Evolutionary conservation across 2,329 filamentous ascomycete species (phyloP).

Genomic region (Plectosphaerella plurivora): DNA sequence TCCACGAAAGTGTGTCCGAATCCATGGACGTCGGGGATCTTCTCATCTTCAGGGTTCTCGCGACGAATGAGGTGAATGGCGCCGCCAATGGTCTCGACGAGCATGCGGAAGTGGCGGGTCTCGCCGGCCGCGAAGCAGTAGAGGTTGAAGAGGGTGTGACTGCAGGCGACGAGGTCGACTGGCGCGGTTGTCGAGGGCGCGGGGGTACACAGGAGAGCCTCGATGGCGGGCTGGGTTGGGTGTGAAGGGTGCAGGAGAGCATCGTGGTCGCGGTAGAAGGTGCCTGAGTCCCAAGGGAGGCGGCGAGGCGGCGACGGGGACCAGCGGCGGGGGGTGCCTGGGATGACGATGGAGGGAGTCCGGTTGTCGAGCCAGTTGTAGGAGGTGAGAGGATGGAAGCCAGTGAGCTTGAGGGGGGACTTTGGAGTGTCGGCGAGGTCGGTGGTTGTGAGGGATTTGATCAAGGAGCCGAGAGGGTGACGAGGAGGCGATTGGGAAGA

Average conservation of each 20-base stretch:
- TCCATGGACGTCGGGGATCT: slow-evolving; percentile 50
- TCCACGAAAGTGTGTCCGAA: slow-evolving; percentile 66
- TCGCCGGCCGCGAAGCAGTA: slow-evolving; percentile 46
- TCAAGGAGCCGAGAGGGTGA: slow-evolving; percentile 4
- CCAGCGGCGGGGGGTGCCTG: slow-evolving; percentile 42
- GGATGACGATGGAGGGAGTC: slow-evolving; percentile 22
- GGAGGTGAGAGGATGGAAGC: slow-evolving; percentile 20
- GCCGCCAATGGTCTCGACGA: slow-evolving; percentile 48
- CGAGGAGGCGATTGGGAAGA: no score
- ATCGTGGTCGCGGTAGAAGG: slow-evolving; percentile 51
- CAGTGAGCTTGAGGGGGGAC: slow-evolving; percentile 4
- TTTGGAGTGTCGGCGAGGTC: neutral
- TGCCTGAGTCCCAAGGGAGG: slow-evolving; percentile 39
- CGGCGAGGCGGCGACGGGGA: slow-evolving; percentile 29
- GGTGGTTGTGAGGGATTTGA: neutral
- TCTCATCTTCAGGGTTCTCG: slow-evolving; percentile 54
- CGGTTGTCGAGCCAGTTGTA: slow-evolving; percentile 29
- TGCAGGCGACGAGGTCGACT: slow-evolving; percentile 56
- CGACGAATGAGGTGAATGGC: slow-evolving; percentile 61
- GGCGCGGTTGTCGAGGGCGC: neutral
- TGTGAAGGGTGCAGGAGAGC: slow-evolving; percentile 43
- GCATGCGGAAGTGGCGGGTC: slow-evolving; percentile 50
- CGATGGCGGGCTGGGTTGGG: slow-evolving; percentile 45
- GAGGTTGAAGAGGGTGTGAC: slow-evolving; percentile 57
- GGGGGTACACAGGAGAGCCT: slow-evolving; percentile 21